These are phyloP conservation scores for Ilyonectria sp. DNA, from an alignment of 2,329 filamentous ascomycete species.

Conservation along the genomic window DNA sequence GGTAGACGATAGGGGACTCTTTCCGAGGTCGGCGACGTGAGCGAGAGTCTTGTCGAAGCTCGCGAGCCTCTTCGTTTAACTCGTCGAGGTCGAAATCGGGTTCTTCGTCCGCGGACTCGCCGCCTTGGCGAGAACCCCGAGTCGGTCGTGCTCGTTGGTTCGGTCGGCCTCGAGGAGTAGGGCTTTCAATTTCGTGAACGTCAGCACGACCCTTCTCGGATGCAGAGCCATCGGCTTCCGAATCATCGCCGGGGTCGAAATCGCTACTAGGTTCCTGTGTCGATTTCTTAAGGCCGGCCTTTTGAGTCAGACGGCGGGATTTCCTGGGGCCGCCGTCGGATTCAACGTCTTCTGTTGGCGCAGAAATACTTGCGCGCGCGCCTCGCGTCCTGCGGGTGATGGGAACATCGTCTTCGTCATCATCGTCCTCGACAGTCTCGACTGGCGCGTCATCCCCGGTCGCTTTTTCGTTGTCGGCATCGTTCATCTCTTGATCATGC, in stretches of 20 bases:
- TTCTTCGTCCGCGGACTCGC: slow-evolving; percentile 71
- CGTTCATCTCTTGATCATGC: slow-evolving; percentile 41
- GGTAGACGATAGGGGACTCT: slow-evolving; percentile 70
- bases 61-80: slow-evolving; percentile 75
- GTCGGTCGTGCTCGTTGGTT: slow-evolving; percentile 59
- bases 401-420: slow-evolving; percentile 66
- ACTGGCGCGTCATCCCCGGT: slow-evolving; percentile 51
- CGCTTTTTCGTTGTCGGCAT: slow-evolving; percentile 46
- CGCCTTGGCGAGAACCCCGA: slow-evolving; percentile 63
- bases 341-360: slow-evolving; percentile 50
- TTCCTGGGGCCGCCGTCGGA: slow-evolving; percentile 51
- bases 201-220: slow-evolving; percentile 57
- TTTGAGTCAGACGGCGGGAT: slow-evolving; percentile 64
- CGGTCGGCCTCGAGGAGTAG: slow-evolving; percentile 65
- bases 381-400: slow-evolving; percentile 63
- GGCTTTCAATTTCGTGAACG: slow-evolving; percentile 63
- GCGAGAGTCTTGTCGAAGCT: slow-evolving; percentile 70
- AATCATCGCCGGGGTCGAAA: slow-evolving; percentile 73
- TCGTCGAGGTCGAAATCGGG: slow-evolving; percentile 74
- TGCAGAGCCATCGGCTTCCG: slow-evolving; percentile 66
- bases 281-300: slow-evolving; percentile 60
- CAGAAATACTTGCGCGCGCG: slow-evolving; percentile 50
- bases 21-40: slow-evolving; percentile 67
- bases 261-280: slow-evolving; percentile 71
- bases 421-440: slow-evolving; percentile 54